Percentiles rank a stretch among this genome's conserved stretches.
These are phyloP conservation scores for Prunus padus DNA, from an alignment of 306 rosid genomes.

Conservation along the genomic window DNA sequence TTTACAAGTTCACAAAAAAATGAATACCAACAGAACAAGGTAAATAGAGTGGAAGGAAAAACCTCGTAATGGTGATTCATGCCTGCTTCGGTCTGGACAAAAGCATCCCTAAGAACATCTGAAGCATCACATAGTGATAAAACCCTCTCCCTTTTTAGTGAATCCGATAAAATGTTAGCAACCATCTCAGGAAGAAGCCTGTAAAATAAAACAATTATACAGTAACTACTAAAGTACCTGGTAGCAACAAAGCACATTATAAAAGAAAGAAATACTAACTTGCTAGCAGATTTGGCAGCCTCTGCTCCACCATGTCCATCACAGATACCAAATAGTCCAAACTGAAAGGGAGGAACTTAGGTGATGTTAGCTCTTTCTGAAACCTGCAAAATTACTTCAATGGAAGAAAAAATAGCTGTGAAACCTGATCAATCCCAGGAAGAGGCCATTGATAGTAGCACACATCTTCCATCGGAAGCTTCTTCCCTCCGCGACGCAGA, in stretches of 20 bases:
- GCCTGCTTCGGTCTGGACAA: conserved; percentile 77
- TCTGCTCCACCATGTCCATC: conserved; percentile 96
- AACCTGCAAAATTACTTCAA: conserved; percentile 22
- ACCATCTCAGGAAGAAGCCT: conserved; percentile 80
- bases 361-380: conserved; percentile 34
- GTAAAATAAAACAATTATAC: conserved; percentile 29
- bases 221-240: conserved; percentile 16
- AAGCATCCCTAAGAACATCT: conserved; percentile 82
- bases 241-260: conserved; percentile 24
- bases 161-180: conserved; percentile 69
- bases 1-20: neutral
- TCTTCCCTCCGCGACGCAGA: conserved; percentile 89
- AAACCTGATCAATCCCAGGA: conserved; percentile 87
- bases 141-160: conserved; percentile 68
- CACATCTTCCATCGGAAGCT: conserved; percentile 95
- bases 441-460: conserved; percentile 94
- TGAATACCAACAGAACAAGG: conserved; percentile 1
- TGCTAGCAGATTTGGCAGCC: conserved; percentile 93
- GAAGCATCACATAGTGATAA: conserved; percentile 76
- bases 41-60: conserved; percentile 13
- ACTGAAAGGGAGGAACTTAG: conserved; percentile 56
- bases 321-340: conserved; percentile 85
- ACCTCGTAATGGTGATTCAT: conserved; percentile 89
- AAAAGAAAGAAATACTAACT: conserved; percentile 55
- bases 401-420: conserved; percentile 21